Evolutionary conservation across 164 flowering plant genomes (phyloP).

Genomic region (Macadamia tetraphylla): DNA sequence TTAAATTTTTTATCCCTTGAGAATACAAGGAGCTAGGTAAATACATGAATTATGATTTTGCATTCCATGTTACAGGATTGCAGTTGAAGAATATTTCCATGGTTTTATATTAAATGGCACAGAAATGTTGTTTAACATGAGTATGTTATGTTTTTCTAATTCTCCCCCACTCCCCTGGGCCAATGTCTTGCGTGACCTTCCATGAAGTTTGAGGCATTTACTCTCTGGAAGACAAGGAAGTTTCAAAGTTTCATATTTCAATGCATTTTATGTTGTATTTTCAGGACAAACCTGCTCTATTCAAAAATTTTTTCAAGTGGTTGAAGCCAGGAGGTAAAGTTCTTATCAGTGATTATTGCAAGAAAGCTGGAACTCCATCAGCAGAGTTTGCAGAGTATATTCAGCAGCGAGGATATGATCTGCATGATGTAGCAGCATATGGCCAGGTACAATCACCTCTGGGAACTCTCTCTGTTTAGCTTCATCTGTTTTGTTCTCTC

Average conservation of each 20-base stretch:
- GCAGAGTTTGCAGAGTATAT: slow-evolving; percentile 65
- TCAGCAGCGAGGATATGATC: slow-evolving; percentile 91
- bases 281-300: slow-evolving; percentile 92
- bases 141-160: no score
- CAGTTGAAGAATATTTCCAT: no score
- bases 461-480: not conserved
- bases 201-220: no score
- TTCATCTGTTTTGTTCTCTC: not conserved
- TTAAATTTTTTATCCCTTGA: no score
- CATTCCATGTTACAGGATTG: no score
- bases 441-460: slow-evolving; percentile 64
- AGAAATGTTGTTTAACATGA: no score
- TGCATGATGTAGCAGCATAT: slow-evolving; percentile 79
- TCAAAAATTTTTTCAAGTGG: slow-evolving; percentile 85
- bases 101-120: no score
- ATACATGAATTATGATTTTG: no score
- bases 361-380: slow-evolving; percentile 62
- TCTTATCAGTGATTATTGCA: slow-evolving; percentile 95
- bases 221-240: no score
- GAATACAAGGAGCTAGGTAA: no score
- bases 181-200: no score
- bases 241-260: not conserved
- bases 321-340: slow-evolving; percentile 94
- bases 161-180: no score
- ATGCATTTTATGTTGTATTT: slow-evolving; percentile 11